Base-by-base conservation (phyloP, 2,329 filamentous ascomycete genomes). In the Neonectria neomacrospora region DNA sequence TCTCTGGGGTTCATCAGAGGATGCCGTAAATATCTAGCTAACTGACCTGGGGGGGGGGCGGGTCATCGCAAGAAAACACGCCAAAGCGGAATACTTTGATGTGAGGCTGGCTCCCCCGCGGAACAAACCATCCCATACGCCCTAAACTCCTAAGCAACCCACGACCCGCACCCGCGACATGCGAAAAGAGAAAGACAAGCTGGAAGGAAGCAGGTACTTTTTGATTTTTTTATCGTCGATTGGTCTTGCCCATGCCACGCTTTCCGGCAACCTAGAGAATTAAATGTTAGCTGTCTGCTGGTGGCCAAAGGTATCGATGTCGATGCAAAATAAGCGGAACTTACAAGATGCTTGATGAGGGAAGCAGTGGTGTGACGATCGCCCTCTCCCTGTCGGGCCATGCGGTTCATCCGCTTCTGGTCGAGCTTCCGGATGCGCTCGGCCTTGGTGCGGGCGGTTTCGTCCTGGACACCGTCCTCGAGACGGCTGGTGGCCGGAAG, bases 321-420 rank as follows among this genome's bases (percentile, higher is more conserved):
- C 11, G n/a, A 28, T 50, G n/a, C 53, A 18, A 52, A 61, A 9
- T 30, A 30, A 32, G 32, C 54, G 39, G 14, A 71, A 87, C 90
- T 79, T 86, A 97, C 91, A 87, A 99, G 85, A 83, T 98, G 96
- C 83, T 97, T 99, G 67, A 90, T 88, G 80, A 97, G 81, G 56
- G 92, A 86, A 39, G 92, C 91, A 59, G 90, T 90, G 66, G 89
- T 89, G 82, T 98, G 95, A 77, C 96, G 89, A 85, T 99, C 96
- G 66, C 91, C 94, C 84, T 99, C 96, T 85, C 96, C 96, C 85
- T 96, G 93, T 79, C 94, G 90, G 47, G 96, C 96, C 91, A 96
- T 96, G 69, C 95, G 89, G 85, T 99, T 99, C 94, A 96, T 97
- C 88, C 94, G 95, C 86, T 95, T 94, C 90, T 99, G 96, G 74